phyloP scores from a whole-genome alignment of 495 filamentous ascomycete genomes.

The Penicillium canescens region DNA sequence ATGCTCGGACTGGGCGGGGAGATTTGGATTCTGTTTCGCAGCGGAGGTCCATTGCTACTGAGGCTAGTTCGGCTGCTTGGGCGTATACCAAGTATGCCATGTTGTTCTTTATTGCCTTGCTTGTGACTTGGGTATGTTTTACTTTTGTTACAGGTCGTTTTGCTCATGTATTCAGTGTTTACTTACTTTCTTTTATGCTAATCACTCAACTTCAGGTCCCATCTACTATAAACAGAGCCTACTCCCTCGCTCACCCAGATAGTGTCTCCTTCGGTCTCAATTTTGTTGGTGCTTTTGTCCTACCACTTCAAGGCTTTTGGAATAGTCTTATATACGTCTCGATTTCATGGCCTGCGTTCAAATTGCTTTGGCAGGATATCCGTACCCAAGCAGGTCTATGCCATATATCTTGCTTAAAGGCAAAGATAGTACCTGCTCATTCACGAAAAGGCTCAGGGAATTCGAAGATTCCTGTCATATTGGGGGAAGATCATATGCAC shows the following conservation, averaged over 20 bases:
- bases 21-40: constrained; percentile 15
- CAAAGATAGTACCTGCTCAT: background rate
- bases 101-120: constrained; percentile 80
- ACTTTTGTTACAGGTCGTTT: background rate
- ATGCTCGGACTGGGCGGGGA: constrained; percentile 9
- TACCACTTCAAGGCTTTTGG: constrained; percentile 87
- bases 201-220: constrained; percentile 52
- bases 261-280: constrained; percentile 59
- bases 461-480: background rate
- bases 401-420: background rate
- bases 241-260: constrained; percentile 59
- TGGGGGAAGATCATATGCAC: background rate
- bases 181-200: background rate
- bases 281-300: constrained; percentile 69
- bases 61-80: constrained; percentile 55
- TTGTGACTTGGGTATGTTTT: constrained; percentile 74
- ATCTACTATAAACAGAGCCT: constrained; percentile 77
- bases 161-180: constrained; percentile 5
- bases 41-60: constrained; percentile 18
- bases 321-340: constrained; percentile 79
- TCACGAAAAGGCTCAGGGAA: background rate
- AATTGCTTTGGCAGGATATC: constrained; percentile 18
- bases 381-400: constrained; percentile 2
- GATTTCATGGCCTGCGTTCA: constrained; percentile 51
- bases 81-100: constrained; percentile 81